These are phyloP conservation scores for Boeremia lycopersici DNA, from an alignment of 2,329 filamentous ascomycete species.

Conservation along the genomic window DNA sequence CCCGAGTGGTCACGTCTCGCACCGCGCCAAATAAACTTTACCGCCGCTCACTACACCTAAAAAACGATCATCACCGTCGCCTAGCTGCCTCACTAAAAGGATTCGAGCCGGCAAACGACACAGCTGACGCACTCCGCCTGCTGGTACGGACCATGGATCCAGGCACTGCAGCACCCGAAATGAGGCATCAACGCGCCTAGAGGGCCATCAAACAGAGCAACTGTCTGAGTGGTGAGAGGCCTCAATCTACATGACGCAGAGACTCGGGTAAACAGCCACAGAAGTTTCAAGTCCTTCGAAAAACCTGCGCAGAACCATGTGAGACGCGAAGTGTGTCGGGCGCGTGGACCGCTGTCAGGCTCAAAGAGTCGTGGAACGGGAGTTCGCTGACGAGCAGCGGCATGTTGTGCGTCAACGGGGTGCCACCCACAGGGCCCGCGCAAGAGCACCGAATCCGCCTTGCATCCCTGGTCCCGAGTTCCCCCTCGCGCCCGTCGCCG, in stretches of 20 bases:
- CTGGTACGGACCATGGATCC: neutral
- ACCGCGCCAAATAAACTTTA: neutral
- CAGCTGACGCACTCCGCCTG: neutral
- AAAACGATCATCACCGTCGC: neutral
- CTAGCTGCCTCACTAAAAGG: slow-evolving; percentile 3
- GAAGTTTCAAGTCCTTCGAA: neutral
- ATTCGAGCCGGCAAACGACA: neutral
- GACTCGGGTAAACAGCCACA: neutral
- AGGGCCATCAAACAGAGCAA: neutral
- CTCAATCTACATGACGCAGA: slow-evolving; percentile 1
- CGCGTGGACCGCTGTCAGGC: slow-evolving; percentile 3
- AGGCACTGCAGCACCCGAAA: neutral
- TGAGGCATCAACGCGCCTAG: neutral
- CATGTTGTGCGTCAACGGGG: too few species aligned
- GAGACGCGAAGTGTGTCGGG: slow-evolving; percentile 1
- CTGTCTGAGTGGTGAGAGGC: neutral
- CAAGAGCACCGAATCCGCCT: too few species aligned
- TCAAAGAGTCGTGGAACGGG: too few species aligned
- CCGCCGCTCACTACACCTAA: neutral
- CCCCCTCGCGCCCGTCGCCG: too few species aligned
- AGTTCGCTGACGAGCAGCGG: too few species aligned
- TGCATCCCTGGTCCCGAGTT: too few species aligned
- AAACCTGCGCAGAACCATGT: neutral
- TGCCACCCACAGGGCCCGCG: too few species aligned
- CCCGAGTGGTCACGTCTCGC: slow-evolving; percentile 1